These are phyloP conservation scores for Melanomma pulvis-pyrius DNA, from an alignment of 495 filamentous ascomycete species.

Conservation along the genomic window DNA sequence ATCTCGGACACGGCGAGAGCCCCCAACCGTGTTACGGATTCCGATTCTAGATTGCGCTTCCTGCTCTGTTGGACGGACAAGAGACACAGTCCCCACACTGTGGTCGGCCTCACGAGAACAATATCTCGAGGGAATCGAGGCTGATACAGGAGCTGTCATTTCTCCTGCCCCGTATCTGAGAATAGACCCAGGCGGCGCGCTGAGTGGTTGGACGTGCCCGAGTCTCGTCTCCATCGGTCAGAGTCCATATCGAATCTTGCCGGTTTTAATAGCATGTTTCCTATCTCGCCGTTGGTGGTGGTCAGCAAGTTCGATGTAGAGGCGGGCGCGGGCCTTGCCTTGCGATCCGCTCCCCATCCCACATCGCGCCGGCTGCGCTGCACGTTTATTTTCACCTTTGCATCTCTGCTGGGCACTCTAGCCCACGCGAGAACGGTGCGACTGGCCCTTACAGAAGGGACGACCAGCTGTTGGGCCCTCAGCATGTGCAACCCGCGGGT, in stretches of 20 bases:
- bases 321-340: slow-evolving; percentile 25
- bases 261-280: slow-evolving; percentile 33
- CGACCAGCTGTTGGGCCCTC: slow-evolving; percentile 13
- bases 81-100: slow-evolving; percentile 33
- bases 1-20: slow-evolving; percentile 25
- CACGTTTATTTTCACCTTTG: slow-evolving; percentile 41
- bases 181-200: slow-evolving; percentile 17
- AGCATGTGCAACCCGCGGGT: slow-evolving; percentile 18
- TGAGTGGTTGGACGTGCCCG: slow-evolving; percentile 14
- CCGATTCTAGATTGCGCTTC: slow-evolving; percentile 33
- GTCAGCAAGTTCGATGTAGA: slow-evolving; percentile 38
- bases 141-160: slow-evolving; percentile 7
- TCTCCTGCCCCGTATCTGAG: slow-evolving; percentile 24
- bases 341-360: slow-evolving; percentile 25
- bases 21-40: slow-evolving; percentile 24
- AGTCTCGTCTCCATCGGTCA: slow-evolving; percentile 29
- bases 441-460: slow-evolving; percentile 35
- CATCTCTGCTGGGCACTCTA: slow-evolving; percentile 30
- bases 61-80: slow-evolving; percentile 25
- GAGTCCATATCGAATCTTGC: slow-evolving; percentile 7
- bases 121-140: slow-evolving; percentile 12
- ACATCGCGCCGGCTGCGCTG: slow-evolving; percentile 39
- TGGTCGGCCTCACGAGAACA: slow-evolving; percentile 33
- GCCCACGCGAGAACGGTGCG: slow-evolving; percentile 35
- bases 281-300: slow-evolving; percentile 30